Evolutionary conservation across 495 filamentous ascomycete species (phyloP).

Genomic region (Neurospora sp.): DNA sequence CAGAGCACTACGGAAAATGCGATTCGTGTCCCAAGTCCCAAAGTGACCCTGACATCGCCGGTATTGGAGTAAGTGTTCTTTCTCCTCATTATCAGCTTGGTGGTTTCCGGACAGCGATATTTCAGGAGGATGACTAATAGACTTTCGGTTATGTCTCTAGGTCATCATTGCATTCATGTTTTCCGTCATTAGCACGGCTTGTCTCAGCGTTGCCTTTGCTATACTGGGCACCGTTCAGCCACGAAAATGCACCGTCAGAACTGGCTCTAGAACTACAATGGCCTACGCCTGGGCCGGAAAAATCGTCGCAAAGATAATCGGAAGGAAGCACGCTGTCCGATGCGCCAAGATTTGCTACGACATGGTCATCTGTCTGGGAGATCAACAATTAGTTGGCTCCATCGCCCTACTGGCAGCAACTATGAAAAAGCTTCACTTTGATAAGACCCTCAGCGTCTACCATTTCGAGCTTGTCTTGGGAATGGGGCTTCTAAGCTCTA

Average conservation of each 20-base stretch:
- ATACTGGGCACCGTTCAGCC: background rate
- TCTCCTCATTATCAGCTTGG: background rate
- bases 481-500: background rate
- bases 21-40: background rate
- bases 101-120: background rate
- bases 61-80: background rate
- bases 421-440: background rate
- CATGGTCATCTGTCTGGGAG: background rate
- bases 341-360: background rate
- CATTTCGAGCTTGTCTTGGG: background rate
- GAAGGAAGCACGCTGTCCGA: background rate
- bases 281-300: background rate
- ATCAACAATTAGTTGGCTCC: background rate
- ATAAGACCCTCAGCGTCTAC: background rate
- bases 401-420: background rate
- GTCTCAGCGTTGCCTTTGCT: background rate
- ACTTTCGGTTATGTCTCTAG: background rate
- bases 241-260: background rate
- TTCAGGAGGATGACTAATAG: background rate
- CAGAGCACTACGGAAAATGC: background rate
- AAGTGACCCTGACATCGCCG: background rate
- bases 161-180: background rate
- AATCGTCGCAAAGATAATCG: background rate
- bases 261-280: background rate
- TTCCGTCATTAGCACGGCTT: background rate